Conservation (phyloP, 345 rosid species). For the Gossypium anomalum region DNA sequence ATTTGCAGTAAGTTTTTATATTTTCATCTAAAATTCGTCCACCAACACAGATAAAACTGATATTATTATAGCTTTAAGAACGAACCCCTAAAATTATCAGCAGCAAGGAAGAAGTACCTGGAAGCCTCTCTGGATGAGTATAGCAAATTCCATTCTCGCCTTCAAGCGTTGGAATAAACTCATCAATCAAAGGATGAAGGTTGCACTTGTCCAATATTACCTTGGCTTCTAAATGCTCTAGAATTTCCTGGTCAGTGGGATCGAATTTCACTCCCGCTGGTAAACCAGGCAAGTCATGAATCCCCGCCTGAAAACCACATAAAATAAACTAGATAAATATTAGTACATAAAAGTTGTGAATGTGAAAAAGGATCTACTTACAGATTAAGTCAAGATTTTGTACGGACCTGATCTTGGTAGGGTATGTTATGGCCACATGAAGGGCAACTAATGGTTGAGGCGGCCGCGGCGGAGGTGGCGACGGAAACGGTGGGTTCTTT, state of each 20-base stretch:
- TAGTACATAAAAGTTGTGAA: not conserved
- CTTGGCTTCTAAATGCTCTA: constrained; percentile 81
- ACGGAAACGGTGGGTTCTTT: not conserved
- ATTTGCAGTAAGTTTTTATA: not conserved
- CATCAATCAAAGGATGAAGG: constrained; percentile 79
- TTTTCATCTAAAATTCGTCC: not conserved
- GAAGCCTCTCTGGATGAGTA: constrained; percentile 89
- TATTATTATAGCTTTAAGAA: not conserved
- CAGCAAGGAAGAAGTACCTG: constrained; percentile 38
- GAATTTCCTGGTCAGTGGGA: constrained; percentile 86
- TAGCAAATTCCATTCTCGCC: constrained; percentile 92
- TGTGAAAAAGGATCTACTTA: not conserved
- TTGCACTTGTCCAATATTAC: constrained; percentile 44
- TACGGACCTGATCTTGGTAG: constrained; percentile 55
- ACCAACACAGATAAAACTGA: not conserved
- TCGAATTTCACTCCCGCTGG: constrained; percentile 96
- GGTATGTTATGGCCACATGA: constrained; percentile 68
- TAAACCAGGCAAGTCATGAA: constrained; percentile 69
- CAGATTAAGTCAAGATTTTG: not conserved
- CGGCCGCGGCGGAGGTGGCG: not conserved
- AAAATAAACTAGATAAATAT: not conserved
- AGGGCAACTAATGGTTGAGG: constrained; percentile 44
- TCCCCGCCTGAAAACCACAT: constrained; percentile 50
- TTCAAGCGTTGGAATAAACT: constrained; percentile 80
- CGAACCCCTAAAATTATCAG: not conserved